Base-by-base conservation (phyloP, 257 asterid species). In the Schizonepeta tenuifolia region DNA sequence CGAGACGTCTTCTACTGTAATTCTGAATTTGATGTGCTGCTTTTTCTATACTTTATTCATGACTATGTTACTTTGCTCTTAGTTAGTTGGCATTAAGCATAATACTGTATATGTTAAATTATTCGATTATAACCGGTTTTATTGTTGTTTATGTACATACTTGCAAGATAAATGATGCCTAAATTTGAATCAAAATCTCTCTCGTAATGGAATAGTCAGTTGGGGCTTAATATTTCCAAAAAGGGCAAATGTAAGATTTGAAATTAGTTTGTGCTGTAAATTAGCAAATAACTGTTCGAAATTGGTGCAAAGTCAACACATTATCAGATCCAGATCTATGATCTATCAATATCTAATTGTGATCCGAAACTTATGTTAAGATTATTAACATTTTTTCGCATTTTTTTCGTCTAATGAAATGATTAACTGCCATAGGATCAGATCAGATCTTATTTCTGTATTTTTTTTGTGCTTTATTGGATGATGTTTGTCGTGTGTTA, bases 281-380 rank as follows among this genome's bases (percentile, higher is more conserved):
- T 21, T 21, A 20, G 3, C 10, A 28, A 21, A 21, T 0, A 8
- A 9, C 6, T 56, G 2, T 24, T 57, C 13, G 38, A 24, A 57
- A 12, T 57, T 26, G 15, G 41, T 18, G 9, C 26, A 0, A 22
- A 43, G 40, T 43, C 44, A 57, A 70, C 62, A 57, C 67, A 43
- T n/a, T 20, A 0, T 75, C 10, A 75, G 65, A 59, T 67, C 60
- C 38, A 65, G 78, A 65, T 73, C 69, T 46, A 57, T 55, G n/a
- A 41, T 28, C 7, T 28, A 38, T 2, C 11, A 22, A 65, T 26
- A 66, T 12, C 13, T 1, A 53, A 4, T 7, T 5, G 11, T 58
- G 44, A 44, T 58, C 24, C 20, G 22, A 58, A 56, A 12, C n/a
- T 5, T 22, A 36, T 56, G 62, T 56, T 1, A 24, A 24, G 38